Conservation (phyloP, 805 yeast species). For the Saccharomycopsis sp. region DNA sequence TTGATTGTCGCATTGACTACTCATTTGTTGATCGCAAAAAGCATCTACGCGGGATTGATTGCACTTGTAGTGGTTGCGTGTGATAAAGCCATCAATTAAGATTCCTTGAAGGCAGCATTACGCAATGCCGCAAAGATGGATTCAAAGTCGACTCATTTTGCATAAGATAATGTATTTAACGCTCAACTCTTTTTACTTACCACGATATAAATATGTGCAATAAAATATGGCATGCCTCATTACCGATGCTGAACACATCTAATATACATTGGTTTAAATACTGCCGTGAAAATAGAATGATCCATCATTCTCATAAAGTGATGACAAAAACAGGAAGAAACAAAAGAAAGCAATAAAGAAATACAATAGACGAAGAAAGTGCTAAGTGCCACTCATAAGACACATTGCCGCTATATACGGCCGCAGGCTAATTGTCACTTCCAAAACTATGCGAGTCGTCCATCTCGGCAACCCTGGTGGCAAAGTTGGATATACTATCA, state of each 20-base stretch:
- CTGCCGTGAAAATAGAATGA: background rate
- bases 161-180: no score
- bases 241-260: background rate
- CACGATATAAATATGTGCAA: no score
- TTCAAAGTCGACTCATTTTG: no score
- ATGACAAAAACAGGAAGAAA: background rate
- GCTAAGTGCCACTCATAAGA: no score
- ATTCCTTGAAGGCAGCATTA: background rate
- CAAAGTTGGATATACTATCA: background rate
- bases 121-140: no score
- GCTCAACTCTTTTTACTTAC: no score
- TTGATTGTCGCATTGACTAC: constrained; percentile 11
- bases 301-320: background rate
- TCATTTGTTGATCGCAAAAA: constrained; percentile 22
- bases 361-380: background rate
- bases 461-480: background rate
- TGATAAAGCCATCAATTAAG: background rate
- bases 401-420: no score
- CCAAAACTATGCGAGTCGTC: background rate
- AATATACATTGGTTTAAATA: background rate
- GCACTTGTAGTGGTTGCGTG: background rate
- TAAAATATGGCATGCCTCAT: no score
- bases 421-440: background rate
- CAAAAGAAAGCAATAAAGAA: background rate
- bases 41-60: background rate